Evolutionary conservation across 306 rosid genomes (phyloP).

Genomic region (Cucumis sativus): DNA sequence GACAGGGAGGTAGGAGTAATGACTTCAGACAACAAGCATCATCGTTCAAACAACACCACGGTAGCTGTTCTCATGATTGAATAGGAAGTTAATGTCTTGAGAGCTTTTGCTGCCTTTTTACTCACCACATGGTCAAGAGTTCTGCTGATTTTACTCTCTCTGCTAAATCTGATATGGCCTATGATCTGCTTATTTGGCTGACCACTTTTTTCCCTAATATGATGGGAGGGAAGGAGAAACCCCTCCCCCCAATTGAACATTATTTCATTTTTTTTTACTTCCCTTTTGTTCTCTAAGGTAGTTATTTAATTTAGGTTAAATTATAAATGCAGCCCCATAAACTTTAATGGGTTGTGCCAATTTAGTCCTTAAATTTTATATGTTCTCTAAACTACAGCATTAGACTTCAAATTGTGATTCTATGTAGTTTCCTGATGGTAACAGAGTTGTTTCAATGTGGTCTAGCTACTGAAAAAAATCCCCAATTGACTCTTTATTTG

Average conservation of each 20-base stretch:
- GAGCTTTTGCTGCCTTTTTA: neutral
- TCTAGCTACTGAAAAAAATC: neutral
- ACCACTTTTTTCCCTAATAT: neutral
- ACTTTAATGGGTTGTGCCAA: neutral
- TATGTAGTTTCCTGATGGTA: neutral
- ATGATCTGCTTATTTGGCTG: neutral
- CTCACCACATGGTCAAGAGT: conserved; percentile 7
- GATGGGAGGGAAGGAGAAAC: neutral
- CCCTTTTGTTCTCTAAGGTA: neutral
- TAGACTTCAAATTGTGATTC: neutral
- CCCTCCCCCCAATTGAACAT: neutral
- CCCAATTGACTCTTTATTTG: no score
- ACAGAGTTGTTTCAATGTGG: neutral
- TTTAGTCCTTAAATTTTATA: neutral
- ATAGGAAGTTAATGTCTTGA: neutral
- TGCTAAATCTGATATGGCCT: neutral
- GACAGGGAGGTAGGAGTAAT: conserved; percentile 40
- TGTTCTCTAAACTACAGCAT: neutral
- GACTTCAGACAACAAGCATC: neutral
- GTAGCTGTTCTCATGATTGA: neutral
- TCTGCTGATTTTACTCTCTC: neutral
- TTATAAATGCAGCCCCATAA: neutral
- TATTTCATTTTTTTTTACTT: neutral
- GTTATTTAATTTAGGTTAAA: conserved; percentile 3
- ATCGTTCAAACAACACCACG: neutral